These are phyloP conservation scores for Pseudocercospora crystallina DNA, from an alignment of 2,329 filamentous ascomycete genomes.

Conservation along the genomic window DNA sequence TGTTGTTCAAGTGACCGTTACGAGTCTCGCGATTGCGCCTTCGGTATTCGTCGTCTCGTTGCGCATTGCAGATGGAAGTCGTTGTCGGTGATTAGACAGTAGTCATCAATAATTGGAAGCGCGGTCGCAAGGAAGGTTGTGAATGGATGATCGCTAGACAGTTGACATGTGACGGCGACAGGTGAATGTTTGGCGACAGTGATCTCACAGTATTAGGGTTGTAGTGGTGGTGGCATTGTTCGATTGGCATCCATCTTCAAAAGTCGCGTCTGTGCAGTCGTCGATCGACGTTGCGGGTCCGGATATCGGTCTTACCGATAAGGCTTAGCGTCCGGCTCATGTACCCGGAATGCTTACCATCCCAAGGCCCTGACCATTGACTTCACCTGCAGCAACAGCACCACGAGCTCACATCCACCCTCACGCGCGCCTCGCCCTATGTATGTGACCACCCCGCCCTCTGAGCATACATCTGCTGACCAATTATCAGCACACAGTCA, in stretches of 20 bases:
- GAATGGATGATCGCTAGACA: too few relatives aligned
- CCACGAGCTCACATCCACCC: not conserved
- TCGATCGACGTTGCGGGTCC: not conserved
- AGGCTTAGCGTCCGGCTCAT: too few relatives aligned
- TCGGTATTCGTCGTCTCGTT: constrained; percentile 2
- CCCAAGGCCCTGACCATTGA: not conserved
- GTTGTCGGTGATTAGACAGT: not conserved
- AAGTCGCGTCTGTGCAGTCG: not conserved
- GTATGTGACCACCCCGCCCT: constrained; percentile 15
- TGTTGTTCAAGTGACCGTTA: constrained; percentile 2
- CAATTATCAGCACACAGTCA: not conserved
- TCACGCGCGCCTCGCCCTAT: not conserved
- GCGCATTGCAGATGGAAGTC: constrained; percentile 6
- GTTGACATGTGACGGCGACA: too few relatives aligned
- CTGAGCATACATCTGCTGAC: constrained; percentile 1
- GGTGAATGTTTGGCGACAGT: too few relatives aligned
- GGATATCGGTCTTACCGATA: not conserved
- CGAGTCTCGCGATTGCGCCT: constrained; percentile 8
- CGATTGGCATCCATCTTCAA: too few relatives aligned
- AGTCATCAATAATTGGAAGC: too few relatives aligned
- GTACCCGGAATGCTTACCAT: too few relatives aligned
- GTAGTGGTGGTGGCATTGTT: too few relatives aligned
- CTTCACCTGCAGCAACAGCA: constrained; percentile 2
- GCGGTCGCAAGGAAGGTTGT: too few relatives aligned
- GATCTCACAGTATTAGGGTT: too few relatives aligned